Percentiles rank a stretch among this genome's conserved stretches.
Evolutionary conservation across 805 yeast genomes (phyloP).

Genomic region (Candida sakaeoensis): DNA sequence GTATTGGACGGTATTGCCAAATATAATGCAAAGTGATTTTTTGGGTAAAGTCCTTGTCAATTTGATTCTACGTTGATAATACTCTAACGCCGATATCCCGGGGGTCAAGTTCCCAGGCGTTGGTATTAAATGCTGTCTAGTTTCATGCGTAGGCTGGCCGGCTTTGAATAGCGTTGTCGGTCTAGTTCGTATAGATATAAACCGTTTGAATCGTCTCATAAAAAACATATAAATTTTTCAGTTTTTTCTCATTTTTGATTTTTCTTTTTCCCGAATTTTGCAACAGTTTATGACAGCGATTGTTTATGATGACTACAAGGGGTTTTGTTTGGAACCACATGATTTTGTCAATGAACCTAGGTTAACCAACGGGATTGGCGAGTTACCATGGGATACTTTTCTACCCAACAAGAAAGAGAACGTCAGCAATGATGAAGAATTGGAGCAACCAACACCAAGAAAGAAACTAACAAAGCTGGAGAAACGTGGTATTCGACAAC

Average conservation of each 20-base stretch:
- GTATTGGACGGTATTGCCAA: conserved; percentile 68
- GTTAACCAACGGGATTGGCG: conserved; percentile 39
- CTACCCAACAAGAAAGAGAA: conserved; percentile 9
- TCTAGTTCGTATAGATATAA: conserved; percentile 14
- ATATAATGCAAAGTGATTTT: conserved; percentile 66
- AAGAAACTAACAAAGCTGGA: conserved; percentile 16
- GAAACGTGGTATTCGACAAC: conserved; percentile 18
- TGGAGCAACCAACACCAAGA: not conserved
- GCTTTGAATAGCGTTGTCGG: conserved; percentile 39
- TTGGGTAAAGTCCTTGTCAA: conserved; percentile 57
- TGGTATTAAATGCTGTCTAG: conserved; percentile 70
- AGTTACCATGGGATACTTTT: conserved; percentile 29
- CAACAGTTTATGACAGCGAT: conserved; percentile 6
- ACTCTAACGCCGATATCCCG: conserved; percentile 82
- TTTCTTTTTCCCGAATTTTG: conserved; percentile 2
- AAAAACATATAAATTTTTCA: not conserved
- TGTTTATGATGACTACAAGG: conserved; percentile 14
- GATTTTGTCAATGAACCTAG: not conserved
- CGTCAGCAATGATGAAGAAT: too few species aligned
- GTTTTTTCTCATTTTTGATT: not conserved
- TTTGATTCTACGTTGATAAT: conserved; percentile 63
- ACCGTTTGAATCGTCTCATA: conserved; percentile 5
- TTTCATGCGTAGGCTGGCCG: conserved; percentile 88
- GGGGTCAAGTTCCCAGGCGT: conserved; percentile 80
- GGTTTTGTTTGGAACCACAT: conserved; percentile 9